These are phyloP conservation scores for Cordyceps militaris DNA, from an alignment of 2,329 filamentous ascomycete genomes.

Conservation along the genomic window DNA sequence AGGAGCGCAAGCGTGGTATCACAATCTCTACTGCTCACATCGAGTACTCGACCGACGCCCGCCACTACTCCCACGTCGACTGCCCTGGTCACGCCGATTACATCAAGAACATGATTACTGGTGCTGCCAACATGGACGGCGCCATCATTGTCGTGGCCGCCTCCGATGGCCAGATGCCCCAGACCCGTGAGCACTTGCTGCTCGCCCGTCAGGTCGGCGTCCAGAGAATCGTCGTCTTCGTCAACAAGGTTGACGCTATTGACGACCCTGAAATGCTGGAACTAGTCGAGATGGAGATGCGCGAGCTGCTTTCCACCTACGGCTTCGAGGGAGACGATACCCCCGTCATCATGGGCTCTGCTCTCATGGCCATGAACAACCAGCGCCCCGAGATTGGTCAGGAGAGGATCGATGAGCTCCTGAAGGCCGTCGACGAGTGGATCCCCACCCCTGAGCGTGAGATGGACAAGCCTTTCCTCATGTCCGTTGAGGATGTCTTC, in stretches of 20 bases:
- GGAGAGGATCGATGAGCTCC: slow-evolving; percentile 83
- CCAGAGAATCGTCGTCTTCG: slow-evolving; percentile 96
- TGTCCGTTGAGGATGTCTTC: slow-evolving; percentile 94
- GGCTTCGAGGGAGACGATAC: slow-evolving; percentile 98
- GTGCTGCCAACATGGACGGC: slow-evolving; percentile 98
- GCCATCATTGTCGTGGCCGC: slow-evolving; percentile 98
- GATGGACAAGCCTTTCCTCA: slow-evolving; percentile 96
- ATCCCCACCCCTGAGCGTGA: slow-evolving; percentile 93
- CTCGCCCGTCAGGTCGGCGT: slow-evolving; percentile 98
- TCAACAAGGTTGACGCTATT: slow-evolving; percentile 98
- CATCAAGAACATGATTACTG: slow-evolving; percentile 99
- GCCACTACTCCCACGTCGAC: slow-evolving; percentile 99
- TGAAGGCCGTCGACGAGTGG: slow-evolving; percentile 86
- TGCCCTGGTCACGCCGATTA: slow-evolving; percentile 99
- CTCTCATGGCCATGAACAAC: slow-evolving; percentile 85
- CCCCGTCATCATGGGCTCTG: slow-evolving; percentile 93
- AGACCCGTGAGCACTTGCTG: slow-evolving; percentile 96
- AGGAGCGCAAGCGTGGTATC: slow-evolving; percentile 99
- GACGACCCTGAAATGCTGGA: slow-evolving; percentile 99
- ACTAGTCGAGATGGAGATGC: slow-evolving; percentile 99
- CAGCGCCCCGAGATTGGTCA: slow-evolving; percentile 81
- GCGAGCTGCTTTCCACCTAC: slow-evolving; percentile 85
- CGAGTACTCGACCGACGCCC: slow-evolving; percentile 88
- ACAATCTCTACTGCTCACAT: slow-evolving; percentile 98
- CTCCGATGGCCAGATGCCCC: slow-evolving; percentile 98